Evolutionary conservation across 192 early-diverging fungal genomes (phyloP).

Genomic region (Chytriomyces hyalinus): DNA sequence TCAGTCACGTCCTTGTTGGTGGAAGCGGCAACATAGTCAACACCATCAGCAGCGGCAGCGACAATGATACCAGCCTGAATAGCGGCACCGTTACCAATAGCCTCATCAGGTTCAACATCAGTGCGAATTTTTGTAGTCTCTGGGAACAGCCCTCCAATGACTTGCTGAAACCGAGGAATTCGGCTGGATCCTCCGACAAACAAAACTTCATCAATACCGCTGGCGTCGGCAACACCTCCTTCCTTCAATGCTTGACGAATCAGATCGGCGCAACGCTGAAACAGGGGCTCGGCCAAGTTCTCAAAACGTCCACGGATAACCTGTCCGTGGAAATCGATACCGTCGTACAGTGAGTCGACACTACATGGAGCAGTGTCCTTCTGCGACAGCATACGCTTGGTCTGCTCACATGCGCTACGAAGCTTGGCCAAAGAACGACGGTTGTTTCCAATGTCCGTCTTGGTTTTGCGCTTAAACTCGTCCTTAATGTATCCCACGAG

Average conservation of each 20-base stretch:
- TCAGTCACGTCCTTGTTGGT: conserved; percentile 66
- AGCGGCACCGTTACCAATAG: conserved; percentile 87
- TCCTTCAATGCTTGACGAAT: conserved; percentile 72
- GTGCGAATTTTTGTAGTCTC: conserved; percentile 71
- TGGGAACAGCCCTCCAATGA: conserved; percentile 74
- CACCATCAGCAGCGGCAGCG: conserved; percentile 83
- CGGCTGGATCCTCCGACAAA: conserved; percentile 86
- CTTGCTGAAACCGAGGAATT: conserved; percentile 84
- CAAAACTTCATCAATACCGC: conserved; percentile 87
- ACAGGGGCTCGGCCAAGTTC: conserved; percentile 80
- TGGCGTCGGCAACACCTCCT: conserved; percentile 58
- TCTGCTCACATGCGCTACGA: conserved; percentile 81
- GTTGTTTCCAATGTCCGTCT: conserved; percentile 79
- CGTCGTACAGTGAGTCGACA: conserved; percentile 90
- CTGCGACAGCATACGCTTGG: conserved; percentile 87
- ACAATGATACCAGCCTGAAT: conserved; percentile 79
- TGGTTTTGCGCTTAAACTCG: conserved; percentile 88
- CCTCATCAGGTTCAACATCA: conserved; percentile 93
- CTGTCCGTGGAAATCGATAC: conserved; percentile 84
- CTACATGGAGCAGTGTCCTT: conserved; percentile 85
- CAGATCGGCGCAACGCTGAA: conserved; percentile 68
- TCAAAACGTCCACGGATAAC: conserved; percentile 91
- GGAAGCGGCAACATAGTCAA: conserved; percentile 58
- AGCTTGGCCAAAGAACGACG: conserved; percentile 83
- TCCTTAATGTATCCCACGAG: conserved; percentile 78